A percentile compares a stretch with the other conserved stretches of the same genome.
Conservation (phyloP, 495 filamentous ascomycete genomes). For the Margaritispora aquatica region DNA sequence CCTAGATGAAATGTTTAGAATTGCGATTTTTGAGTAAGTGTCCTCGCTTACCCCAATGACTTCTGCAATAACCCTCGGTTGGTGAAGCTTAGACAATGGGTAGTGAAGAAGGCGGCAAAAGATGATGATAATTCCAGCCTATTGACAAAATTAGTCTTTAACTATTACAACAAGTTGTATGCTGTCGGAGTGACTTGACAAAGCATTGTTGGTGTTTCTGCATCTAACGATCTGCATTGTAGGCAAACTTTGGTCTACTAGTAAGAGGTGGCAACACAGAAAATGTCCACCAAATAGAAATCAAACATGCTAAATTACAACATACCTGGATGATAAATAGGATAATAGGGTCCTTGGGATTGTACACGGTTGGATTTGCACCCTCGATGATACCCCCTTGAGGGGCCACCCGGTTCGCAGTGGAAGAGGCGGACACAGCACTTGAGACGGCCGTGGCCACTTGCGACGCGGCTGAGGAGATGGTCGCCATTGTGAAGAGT, state of each 20-base stretch:
- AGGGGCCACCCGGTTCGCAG: slow-evolving; percentile 30
- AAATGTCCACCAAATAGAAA: too few relatives aligned
- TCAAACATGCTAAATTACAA: too few relatives aligned
- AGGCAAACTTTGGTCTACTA: not conserved
- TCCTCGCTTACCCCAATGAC: slow-evolving; percentile 55
- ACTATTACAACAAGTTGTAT: not conserved
- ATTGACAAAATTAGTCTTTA: slow-evolving; percentile 24
- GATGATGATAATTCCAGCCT: slow-evolving; percentile 87
- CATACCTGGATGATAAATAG: slow-evolving; percentile 91
- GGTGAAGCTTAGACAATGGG: slow-evolving; percentile 79
- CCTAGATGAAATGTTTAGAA: slow-evolving; percentile 25
- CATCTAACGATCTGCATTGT: not conserved
- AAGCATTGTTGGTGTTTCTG: not conserved
- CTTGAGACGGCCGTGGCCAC: slow-evolving; percentile 9
- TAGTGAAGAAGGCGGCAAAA: slow-evolving; percentile 79
- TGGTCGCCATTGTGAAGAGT: not conserved
- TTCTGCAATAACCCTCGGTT: slow-evolving; percentile 93
- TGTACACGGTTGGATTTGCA: slow-evolving; percentile 63
- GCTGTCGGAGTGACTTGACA: not conserved
- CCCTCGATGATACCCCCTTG: slow-evolving; percentile 75
- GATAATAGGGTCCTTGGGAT: slow-evolving; percentile 76
- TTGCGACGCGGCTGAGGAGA: slow-evolving; percentile 4
- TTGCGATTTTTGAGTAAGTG: not conserved
- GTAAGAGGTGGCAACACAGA: slow-evolving; percentile 4
- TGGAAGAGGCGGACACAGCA: slow-evolving; percentile 10